Evolutionary conservation across 768 basidiomycete genomes (phyloP).

Genomic region (Mycena capillaripes): DNA sequence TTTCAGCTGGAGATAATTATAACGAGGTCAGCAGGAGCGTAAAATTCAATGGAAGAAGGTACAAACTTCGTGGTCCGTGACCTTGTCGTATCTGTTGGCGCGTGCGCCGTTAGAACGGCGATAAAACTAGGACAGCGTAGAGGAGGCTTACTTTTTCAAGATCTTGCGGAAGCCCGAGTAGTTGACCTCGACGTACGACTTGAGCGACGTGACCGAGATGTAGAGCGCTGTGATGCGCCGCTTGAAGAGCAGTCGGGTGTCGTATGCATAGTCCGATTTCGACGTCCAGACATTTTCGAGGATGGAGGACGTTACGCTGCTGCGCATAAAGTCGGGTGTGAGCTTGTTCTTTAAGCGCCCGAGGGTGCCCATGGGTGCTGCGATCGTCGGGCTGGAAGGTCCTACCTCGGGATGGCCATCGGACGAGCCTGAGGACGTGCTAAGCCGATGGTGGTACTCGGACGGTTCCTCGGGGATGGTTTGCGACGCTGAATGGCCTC

Average conservation of each 20-base stretch:
- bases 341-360: constrained; percentile 63
- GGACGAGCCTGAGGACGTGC: constrained; percentile 67
- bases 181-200: constrained; percentile 92
- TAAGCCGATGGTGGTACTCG: constrained; percentile 50
- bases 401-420: constrained; percentile 42
- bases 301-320: constrained; percentile 62
- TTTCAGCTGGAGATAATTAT: constrained; percentile 69
- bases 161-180: constrained; percentile 96
- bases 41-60: background rate
- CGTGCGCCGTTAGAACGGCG: constrained; percentile 17
- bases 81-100: constrained; percentile 92
- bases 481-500: constrained; percentile 34
- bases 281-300: constrained; percentile 81
- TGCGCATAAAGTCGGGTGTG: constrained; percentile 57
- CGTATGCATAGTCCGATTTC: constrained; percentile 83
- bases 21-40: background rate
- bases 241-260: constrained; percentile 89
- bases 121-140: constrained; percentile 7
- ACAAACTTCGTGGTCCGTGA: constrained; percentile 77
- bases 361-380: constrained; percentile 43
- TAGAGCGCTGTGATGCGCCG: constrained; percentile 88
- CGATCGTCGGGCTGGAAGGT: background rate
- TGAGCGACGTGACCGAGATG: constrained; percentile 80
- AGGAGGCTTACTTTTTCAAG: constrained; percentile 83
- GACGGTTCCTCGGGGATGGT: constrained; percentile 15